phyloP scores from a whole-genome alignment of 2,329 filamentous ascomycete species.

The Berkeleyomyces rouxiae region DNA sequence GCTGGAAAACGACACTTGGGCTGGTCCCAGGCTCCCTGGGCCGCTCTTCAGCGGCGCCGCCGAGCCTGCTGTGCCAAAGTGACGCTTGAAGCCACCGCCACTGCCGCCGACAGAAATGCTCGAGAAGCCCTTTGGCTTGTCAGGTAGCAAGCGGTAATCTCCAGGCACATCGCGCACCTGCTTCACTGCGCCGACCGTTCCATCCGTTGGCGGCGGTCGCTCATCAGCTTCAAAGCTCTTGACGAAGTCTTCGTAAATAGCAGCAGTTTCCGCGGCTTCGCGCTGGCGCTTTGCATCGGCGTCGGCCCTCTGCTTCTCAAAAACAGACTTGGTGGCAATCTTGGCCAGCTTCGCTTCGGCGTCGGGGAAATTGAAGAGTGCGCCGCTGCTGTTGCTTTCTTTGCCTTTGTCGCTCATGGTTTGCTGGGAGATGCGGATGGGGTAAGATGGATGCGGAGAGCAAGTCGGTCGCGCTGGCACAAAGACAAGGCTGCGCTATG shows the following conservation, averaged over 20 bases:
- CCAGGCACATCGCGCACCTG: neutral
- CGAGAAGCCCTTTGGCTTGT: conserved; percentile 3
- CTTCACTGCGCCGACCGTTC: neutral
- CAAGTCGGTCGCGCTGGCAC: too few relatives aligned
- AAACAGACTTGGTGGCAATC: conserved; percentile 67
- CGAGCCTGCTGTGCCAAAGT: conserved; percentile 39
- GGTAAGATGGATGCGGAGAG: too few relatives aligned
- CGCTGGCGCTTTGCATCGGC: conserved; percentile 73
- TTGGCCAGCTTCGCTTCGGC: conserved; percentile 63
- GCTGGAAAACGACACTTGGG: conserved; percentile 22
- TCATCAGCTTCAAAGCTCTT: conserved; percentile 57
- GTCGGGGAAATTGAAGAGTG: conserved; percentile 44
- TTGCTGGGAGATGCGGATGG: neutral
- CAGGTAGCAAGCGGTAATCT: neutral
- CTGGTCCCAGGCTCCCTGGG: conserved; percentile 43
- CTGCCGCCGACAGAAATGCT: conserved; percentile 8
- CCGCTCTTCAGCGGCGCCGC: conserved; percentile 35
- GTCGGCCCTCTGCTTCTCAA: conserved; percentile 77
- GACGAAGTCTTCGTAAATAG: conserved; percentile 73
- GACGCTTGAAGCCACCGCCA: conserved; percentile 34
- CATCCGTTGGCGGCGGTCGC: conserved; percentile 18
- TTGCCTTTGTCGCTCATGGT: neutral
- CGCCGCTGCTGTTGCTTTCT: neutral
- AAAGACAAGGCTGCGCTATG: too few relatives aligned
- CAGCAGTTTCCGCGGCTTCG: conserved; percentile 74